phyloP scores from a whole-genome alignment of 164 flowering plant genomes.

The Taxillus chinensis region DNA sequence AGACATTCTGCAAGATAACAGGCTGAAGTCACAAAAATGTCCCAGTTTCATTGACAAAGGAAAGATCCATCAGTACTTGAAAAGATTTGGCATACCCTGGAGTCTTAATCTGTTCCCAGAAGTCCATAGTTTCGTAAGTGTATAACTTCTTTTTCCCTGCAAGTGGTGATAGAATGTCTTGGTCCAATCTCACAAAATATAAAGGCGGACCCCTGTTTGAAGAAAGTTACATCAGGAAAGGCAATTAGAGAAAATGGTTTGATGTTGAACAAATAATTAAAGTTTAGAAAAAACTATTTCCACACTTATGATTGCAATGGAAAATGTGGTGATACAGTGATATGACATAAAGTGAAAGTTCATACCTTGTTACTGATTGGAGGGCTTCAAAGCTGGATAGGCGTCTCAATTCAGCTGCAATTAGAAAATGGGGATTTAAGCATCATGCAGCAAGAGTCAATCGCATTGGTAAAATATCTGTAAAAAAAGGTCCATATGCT shows the following conservation, averaged over 20 bases:
- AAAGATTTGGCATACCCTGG: slow-evolving; percentile 55
- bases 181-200: slow-evolving; percentile 92
- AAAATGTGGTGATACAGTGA: too few relatives aligned
- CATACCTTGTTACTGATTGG: slow-evolving; percentile 75
- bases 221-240: slow-evolving; percentile 8
- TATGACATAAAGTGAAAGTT: neutral
- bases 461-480: too few relatives aligned
- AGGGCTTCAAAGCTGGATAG: slow-evolving; percentile 96
- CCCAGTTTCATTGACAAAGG: neutral
- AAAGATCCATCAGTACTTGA: neutral
- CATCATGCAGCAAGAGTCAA: too few relatives aligned
- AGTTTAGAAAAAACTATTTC: too few relatives aligned
- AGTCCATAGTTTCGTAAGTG: slow-evolving; percentile 79
- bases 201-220: slow-evolving; percentile 52
- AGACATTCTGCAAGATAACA: slow-evolving; percentile 61
- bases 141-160: slow-evolving; percentile 93
- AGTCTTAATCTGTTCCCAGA: slow-evolving; percentile 98
- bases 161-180: slow-evolving; percentile 92
- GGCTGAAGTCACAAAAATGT: neutral
- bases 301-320: too few relatives aligned
- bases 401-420: slow-evolving; percentile 79
- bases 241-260: neutral
- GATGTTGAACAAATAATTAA: neutral
- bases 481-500: too few relatives aligned
- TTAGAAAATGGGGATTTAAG: slow-evolving; percentile 3